phyloP scores from a whole-genome alignment of 2,329 filamentous ascomycete species.

The Scytalidium sp. region DNA sequence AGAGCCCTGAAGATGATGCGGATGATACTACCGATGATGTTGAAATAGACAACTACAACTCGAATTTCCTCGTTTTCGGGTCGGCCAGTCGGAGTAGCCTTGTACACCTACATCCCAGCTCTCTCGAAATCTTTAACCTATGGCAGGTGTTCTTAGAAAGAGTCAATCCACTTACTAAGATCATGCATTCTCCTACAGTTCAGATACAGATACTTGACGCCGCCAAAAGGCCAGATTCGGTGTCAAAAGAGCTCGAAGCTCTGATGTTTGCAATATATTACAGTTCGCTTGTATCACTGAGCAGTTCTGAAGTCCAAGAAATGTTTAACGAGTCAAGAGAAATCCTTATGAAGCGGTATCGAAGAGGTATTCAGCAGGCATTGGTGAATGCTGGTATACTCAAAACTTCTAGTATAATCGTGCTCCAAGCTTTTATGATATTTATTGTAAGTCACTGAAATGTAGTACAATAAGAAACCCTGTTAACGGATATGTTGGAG shows the following conservation, averaged over 20 bases:
- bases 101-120: constrained; percentile 62
- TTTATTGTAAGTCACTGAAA: background rate
- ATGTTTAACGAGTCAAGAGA: no score
- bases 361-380: constrained; percentile 60
- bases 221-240: no score
- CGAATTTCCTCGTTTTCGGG: no score
- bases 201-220: constrained; percentile 61
- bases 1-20: no score
- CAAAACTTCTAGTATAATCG: constrained; percentile 60
- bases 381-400: constrained; percentile 66
- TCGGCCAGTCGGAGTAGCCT: no score
- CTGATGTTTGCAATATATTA: no score
- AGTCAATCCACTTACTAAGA: constrained; percentile 64
- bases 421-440: constrained; percentile 23
- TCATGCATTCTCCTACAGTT: constrained; percentile 62
- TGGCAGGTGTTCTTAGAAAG: constrained; percentile 70
- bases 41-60: no score
- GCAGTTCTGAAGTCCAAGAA: no score
- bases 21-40: no score
- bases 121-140: constrained; percentile 58
- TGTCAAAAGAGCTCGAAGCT: no score
- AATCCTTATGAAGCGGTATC: constrained; percentile 51
- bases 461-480: no score
- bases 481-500: background rate
- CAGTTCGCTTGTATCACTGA: no score